Conservation (phyloP, 2,329 filamentous ascomycete genomes). For the Epichloe hybrida region DNA sequence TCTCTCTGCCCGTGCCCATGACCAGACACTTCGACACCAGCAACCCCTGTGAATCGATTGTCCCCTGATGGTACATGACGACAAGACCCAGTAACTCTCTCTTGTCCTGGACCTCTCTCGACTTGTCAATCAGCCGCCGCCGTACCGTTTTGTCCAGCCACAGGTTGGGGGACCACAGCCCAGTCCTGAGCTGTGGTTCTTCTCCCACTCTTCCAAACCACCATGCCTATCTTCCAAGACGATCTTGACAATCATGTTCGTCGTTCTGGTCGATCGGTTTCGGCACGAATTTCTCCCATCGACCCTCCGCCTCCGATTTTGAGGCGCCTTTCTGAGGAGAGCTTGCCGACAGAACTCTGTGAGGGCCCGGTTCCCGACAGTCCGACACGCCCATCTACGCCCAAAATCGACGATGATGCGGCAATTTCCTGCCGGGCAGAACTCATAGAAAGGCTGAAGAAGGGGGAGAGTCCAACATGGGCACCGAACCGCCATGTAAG, state of each 20-base stretch:
- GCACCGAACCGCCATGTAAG: constrained; percentile 48
- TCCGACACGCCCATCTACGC: constrained; percentile 16
- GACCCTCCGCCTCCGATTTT: constrained; percentile 8
- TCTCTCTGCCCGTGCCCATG: not conserved
- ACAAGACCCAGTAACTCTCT: not conserved
- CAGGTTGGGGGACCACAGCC: constrained; percentile 11
- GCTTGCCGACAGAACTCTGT: constrained; percentile 46
- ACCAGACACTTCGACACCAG: not conserved
- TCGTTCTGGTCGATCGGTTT: constrained; percentile 12
- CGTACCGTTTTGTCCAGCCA: constrained; percentile 6
- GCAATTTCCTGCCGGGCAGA: constrained; percentile 52
- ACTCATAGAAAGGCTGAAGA: constrained; percentile 75
- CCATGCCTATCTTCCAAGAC: constrained; percentile 47
- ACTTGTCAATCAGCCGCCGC: not conserved
- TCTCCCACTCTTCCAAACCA: constrained; percentile 8
- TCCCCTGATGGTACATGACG: not conserved
- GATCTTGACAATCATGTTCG: constrained; percentile 26
- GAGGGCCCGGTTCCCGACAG: constrained; percentile 40
- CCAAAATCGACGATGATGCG: constrained; percentile 12
- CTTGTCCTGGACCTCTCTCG: not conserved
- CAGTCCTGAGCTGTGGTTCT: constrained; percentile 20
- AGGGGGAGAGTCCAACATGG: constrained; percentile 61
- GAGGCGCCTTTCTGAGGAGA: constrained; percentile 40
- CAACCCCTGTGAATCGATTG: not conserved
- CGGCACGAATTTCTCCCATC: constrained; percentile 8